A percentile compares a stretch with the other conserved stretches of the same genome.
Evolutionary conservation across 345 rosid species (phyloP).

Genomic region (Eucalyptus cloeziana): DNA sequence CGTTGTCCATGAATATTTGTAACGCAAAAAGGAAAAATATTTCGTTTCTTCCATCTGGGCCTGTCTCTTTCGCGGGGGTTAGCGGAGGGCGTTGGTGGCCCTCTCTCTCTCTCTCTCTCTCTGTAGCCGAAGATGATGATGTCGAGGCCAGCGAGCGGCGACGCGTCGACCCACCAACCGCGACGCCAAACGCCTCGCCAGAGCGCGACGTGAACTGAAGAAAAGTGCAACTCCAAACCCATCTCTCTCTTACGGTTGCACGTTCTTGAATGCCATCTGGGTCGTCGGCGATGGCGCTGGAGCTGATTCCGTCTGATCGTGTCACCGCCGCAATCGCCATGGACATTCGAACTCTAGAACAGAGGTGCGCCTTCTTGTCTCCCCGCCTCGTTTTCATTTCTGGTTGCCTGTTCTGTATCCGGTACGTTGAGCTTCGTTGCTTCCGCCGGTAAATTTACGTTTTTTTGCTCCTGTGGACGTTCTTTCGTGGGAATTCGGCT

Average conservation of each 20-base stretch:
- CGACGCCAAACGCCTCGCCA: neutral
- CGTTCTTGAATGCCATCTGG: neutral
- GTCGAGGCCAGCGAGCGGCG: neutral
- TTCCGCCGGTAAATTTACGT: neutral
- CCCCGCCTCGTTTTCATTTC: neutral
- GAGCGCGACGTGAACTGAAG: neutral
- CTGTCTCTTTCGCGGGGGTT: neutral
- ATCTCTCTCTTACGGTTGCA: neutral
- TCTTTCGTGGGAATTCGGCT: neutral
- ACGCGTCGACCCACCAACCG: neutral
- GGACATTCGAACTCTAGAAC: neutral
- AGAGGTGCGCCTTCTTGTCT: neutral
- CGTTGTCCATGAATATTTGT: fast-evolving
- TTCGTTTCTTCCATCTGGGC: neutral
- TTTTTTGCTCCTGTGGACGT: neutral
- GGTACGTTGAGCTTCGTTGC: neutral
- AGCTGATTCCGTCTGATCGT: neutral
- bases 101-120: neutral
- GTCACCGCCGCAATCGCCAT: neutral
- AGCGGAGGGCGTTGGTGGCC: neutral
- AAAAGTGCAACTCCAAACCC: neutral
- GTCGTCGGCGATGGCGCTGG: neutral
- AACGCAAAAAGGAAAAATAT: neutral
- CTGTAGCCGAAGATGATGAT: neutral
- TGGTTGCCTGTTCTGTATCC: neutral